Percentiles rank a stretch among this genome's conserved stretches.
phyloP scores from a whole-genome alignment of 345 rosid species.

The Eucalyptus camaldulensis region DNA sequence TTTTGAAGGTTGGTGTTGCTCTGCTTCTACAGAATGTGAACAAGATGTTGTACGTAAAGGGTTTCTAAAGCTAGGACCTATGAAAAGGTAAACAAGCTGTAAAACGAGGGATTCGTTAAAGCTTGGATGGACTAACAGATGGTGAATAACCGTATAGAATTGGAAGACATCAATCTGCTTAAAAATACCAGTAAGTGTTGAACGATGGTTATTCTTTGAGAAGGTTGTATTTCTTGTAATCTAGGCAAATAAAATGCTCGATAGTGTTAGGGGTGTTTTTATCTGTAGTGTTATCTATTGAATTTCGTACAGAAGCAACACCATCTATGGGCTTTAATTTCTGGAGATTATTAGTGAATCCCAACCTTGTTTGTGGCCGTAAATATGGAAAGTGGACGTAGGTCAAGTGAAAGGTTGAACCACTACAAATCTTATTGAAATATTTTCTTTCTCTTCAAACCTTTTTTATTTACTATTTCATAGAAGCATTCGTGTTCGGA shows the following conservation, averaged over 20 bases:
- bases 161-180: neutral
- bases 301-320: neutral
- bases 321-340: neutral
- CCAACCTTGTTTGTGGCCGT: neutral
- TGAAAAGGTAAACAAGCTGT: neutral
- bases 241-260: neutral
- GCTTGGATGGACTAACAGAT: neutral
- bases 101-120: neutral
- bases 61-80: neutral
- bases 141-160: neutral
- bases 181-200: neutral
- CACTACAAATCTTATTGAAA: neutral
- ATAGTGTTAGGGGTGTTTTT: neutral
- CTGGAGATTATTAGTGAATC: neutral
- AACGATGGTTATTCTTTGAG: neutral
- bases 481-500: neutral
- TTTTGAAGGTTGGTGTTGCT: neutral
- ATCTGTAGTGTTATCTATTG: neutral
- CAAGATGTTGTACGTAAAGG: neutral
- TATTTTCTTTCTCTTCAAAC: neutral
- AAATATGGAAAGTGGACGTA: neutral
- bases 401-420: neutral
- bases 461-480: neutral
- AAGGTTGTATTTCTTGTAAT: neutral
- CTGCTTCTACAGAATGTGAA: neutral